Evolutionary conservation across 2,329 filamentous ascomycete genomes (phyloP).

Genomic region (Aspergillus latus): DNA sequence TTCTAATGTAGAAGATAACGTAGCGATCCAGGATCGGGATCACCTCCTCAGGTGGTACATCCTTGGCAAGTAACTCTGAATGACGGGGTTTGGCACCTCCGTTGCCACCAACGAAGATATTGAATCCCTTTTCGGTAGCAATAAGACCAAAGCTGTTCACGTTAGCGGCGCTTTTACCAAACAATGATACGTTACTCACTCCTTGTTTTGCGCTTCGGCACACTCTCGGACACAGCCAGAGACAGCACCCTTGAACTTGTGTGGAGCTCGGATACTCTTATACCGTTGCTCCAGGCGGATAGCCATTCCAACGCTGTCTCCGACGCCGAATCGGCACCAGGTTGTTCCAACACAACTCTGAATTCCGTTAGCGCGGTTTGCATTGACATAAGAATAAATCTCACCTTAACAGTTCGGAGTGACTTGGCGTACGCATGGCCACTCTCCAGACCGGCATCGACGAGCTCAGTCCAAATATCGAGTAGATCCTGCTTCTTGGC

Average conservation of each 20-base stretch:
- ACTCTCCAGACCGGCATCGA: conserved; percentile 84
- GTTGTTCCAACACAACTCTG: conserved; percentile 82
- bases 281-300: conserved; percentile 85
- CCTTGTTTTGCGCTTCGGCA: conserved; percentile 88
- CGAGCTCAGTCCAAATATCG: conserved; percentile 75
- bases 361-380: conserved; percentile 8
- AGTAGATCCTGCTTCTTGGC: conserved; percentile 83
- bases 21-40: conserved; percentile 84
- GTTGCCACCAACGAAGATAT: conserved; percentile 87
- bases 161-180: conserved; percentile 10
- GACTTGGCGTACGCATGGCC: conserved; percentile 91
- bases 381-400: neutral
- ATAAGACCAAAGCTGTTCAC: conserved; percentile 74
- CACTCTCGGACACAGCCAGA: conserved; percentile 91
- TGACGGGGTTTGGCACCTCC: conserved; percentile 83
- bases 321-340: conserved; percentile 87
- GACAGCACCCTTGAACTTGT: conserved; percentile 89
- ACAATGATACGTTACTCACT: conserved; percentile 52
- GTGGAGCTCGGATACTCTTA: conserved; percentile 83
- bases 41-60: conserved; percentile 79
- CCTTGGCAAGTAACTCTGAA: conserved; percentile 78
- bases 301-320: conserved; percentile 88
- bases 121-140: conserved; percentile 89
- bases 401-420: conserved; percentile 74
- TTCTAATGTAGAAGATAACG: conserved; percentile 90